Evolutionary conservation across 345 rosid species (phyloP), one percentile per base, ranked within the genome.

Genomic region (Combretum micranthum): DNA sequence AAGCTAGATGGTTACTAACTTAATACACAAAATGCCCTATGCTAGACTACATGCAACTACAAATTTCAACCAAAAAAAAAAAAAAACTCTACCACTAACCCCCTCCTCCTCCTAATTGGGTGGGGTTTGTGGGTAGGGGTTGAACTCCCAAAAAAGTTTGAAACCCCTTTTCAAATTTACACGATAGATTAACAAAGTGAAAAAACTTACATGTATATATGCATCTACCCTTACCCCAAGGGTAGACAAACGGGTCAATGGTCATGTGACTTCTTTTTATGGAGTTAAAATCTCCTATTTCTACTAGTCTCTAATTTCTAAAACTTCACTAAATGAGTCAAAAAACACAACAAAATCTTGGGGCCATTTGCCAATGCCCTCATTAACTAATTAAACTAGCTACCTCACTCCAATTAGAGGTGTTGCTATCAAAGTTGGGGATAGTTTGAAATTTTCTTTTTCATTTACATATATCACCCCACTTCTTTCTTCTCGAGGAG

Each of bases 81-180:
- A 23, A 20, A 18, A 57, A 67, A 67, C 62, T 71, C 75, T 76
- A 32, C 1, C 39, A 32, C 39, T 32, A 32, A 32, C 26, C 39
- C n/a, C n/a, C n/a, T n/a, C n/a, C n/a, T n/a, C n/a, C n/a, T n/a
- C n/a, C 39, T 5, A 32, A 9, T 7, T 7, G 6, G 39, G 9
- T 32, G 5, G 60, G 20, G 72, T n/a, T n/a, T n/a, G n/a, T n/a
- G n/a, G n/a, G n/a, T n/a, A n/a, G 69, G 79, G 76, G 83, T 74
- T 73, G 64, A 72, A 80, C 88, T 79, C 55, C 91, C 72, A 15
- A 50, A 72, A 66, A 74, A 74, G 87, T 67, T 50, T 11, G 67
- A 71, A 81, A 81, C 84, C 86, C 59, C 74, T 84, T 64, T 84
- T 82, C 81, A 78, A 78, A 50, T 13, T 60, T 63, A 59, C 46